Conservation (phyloP, 306 rosid genomes). For the Castanea crenata region DNA sequence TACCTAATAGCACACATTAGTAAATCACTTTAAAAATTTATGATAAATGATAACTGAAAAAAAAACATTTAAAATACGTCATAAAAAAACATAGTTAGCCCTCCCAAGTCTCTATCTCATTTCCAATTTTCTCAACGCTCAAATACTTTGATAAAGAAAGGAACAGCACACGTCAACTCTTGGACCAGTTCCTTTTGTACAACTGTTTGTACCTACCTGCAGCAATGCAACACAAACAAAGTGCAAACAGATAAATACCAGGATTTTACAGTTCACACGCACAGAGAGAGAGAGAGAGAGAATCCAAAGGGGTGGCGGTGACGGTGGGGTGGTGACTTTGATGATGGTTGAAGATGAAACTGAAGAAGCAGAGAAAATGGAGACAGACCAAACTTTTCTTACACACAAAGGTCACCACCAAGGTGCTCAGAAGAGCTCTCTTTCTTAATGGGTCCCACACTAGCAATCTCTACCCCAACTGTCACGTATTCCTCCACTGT, state of each 20-base stretch:
- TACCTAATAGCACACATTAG: too few species aligned
- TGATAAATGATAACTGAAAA: background rate
- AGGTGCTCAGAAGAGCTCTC: background rate
- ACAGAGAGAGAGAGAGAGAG: background rate
- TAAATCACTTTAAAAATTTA: too few species aligned
- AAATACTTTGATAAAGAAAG: too few species aligned
- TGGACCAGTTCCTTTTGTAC: background rate
- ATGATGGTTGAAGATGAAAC: constrained; percentile 27
- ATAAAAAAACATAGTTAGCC: too few species aligned
- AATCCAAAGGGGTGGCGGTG: background rate
- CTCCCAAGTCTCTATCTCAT: background rate
- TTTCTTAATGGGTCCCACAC: constrained; percentile 37
- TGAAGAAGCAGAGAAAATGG: constrained; percentile 19
- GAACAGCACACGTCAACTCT: constrained; percentile 16
- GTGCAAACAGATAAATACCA: too few species aligned
- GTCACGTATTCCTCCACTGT: constrained; percentile 61
- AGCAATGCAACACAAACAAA: too few species aligned
- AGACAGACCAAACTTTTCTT: constrained; percentile 27
- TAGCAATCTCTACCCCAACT: constrained; percentile 50
- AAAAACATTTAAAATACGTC: background rate
- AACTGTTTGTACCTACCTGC: background rate
- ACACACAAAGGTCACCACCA: constrained; percentile 19
- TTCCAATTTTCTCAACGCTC: background rate
- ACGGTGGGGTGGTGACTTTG: constrained; percentile 25
- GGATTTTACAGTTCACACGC: background rate